A percentile compares a stretch with the other conserved stretches of the same genome.
phyloP scores from a whole-genome alignment of 2,329 filamentous ascomycete genomes.

The Mycocentrospora acerina region DNA sequence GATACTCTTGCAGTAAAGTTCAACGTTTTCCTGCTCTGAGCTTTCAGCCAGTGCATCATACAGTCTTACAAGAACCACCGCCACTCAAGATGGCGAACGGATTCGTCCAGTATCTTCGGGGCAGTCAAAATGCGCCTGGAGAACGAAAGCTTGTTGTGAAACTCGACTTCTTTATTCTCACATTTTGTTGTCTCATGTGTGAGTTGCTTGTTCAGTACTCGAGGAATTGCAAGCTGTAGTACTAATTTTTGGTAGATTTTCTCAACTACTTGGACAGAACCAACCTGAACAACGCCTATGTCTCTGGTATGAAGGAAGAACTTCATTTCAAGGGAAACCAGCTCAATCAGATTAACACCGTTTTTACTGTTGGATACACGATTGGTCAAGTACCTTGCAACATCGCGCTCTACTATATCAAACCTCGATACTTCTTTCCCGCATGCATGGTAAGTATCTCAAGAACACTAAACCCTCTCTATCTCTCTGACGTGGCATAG shows the following conservation, averaged over 20 bases:
- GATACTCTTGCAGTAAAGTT: too few species aligned
- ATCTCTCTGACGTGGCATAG: constrained; percentile 12
- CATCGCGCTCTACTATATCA: constrained; percentile 61
- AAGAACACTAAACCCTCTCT: neutral
- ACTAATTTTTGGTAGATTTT: too few species aligned
- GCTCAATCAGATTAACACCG: constrained; percentile 50
- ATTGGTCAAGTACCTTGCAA: constrained; percentile 54
- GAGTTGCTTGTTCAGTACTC: too few species aligned
- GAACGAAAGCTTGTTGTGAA: constrained; percentile 55
- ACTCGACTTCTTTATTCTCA: constrained; percentile 66
- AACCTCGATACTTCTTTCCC: constrained; percentile 65
- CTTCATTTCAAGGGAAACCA: constrained; percentile 43
- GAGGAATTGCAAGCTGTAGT: too few species aligned
- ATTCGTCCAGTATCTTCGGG: constrained; percentile 37
- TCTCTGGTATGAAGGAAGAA: constrained; percentile 47
- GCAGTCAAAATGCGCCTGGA: constrained; percentile 36
- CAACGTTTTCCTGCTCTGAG: too few species aligned
- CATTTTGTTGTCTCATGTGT: constrained; percentile 61
- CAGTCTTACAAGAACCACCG: too few species aligned
- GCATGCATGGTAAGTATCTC: constrained; percentile 56
- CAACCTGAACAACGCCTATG: constrained; percentile 47
- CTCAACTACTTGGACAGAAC: constrained; percentile 40
- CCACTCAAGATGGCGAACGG: constrained; percentile 26
- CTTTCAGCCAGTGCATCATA: too few species aligned
- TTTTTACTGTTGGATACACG: constrained; percentile 45